Conservation (phyloP, 257 asterid species). For the Solanum etuberosum region DNA sequence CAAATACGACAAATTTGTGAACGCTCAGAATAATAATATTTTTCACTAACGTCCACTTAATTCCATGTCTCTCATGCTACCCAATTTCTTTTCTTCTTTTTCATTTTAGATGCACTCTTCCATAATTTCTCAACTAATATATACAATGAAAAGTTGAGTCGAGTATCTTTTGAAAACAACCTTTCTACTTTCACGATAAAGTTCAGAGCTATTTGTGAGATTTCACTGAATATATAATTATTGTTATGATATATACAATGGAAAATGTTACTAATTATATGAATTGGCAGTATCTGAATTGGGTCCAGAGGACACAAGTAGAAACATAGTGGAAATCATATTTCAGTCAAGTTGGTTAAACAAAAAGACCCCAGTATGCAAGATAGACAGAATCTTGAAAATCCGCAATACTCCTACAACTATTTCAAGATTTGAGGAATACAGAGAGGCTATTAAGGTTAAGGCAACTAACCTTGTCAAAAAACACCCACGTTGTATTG, state of each 20-base stretch:
- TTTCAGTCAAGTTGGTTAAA: slow-evolving; percentile 91
- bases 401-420: slow-evolving; percentile 70
- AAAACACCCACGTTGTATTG: slow-evolving; percentile 83
- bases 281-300: slow-evolving; percentile 45
- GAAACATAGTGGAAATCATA: slow-evolving; percentile 89
- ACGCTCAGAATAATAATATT: no score
- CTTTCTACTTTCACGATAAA: no score
- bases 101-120: not conserved
- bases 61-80: not conserved
- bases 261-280: not conserved
- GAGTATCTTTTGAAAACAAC: no score
- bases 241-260: not conserved
- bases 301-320: slow-evolving; percentile 86
- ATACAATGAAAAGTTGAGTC: not conserved
- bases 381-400: slow-evolving; percentile 68
- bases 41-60: not conserved
- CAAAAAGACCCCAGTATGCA: slow-evolving; percentile 65
- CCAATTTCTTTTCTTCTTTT: not conserved
- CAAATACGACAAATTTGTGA: not conserved
- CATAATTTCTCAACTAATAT: not conserved
- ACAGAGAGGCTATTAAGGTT: slow-evolving; percentile 59
- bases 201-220: no score
- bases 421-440: slow-evolving; percentile 69
- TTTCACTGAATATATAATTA: no score
- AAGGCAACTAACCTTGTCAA: slow-evolving; percentile 59